phyloP scores from a whole-genome alignment of 345 rosid species.

The Geranium brycei region DNA sequence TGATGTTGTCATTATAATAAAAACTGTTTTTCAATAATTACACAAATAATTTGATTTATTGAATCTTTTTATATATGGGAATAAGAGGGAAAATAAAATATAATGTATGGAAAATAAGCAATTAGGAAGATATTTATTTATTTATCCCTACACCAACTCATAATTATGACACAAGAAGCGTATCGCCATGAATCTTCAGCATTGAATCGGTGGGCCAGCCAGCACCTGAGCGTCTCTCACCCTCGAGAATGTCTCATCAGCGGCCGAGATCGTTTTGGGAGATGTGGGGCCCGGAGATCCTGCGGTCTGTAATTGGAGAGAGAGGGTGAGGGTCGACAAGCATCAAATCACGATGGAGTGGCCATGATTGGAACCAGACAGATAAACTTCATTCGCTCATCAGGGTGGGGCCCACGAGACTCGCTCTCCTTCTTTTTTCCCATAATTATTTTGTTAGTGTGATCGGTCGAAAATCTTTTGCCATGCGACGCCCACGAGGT shows the following conservation, averaged over 20 bases:
- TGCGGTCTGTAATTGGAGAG: neutral
- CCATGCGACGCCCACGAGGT: neutral
- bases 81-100: too few relatives aligned
- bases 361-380: constrained; percentile 8
- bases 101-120: too few relatives aligned
- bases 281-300: neutral
- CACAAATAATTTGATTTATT: too few relatives aligned
- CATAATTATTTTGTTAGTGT: neutral
- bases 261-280: neutral
- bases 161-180: neutral
- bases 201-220: constrained; percentile 8
- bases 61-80: too few relatives aligned
- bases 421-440: too few relatives aligned
- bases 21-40: too few relatives aligned
- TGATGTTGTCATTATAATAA: too few relatives aligned
- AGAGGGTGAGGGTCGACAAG: neutral
- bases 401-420: neutral
- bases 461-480: constrained; percentile 1
- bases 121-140: neutral
- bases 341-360: constrained; percentile 4
- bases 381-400: neutral
- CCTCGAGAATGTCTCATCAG: neutral
- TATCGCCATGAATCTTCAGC: constrained; percentile 10
- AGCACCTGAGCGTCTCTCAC: constrained; percentile 8
- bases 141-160: constrained; percentile 11